Conservation (phyloP, 2,329 filamentous ascomycete genomes). For the Periconia sp. region DNA sequence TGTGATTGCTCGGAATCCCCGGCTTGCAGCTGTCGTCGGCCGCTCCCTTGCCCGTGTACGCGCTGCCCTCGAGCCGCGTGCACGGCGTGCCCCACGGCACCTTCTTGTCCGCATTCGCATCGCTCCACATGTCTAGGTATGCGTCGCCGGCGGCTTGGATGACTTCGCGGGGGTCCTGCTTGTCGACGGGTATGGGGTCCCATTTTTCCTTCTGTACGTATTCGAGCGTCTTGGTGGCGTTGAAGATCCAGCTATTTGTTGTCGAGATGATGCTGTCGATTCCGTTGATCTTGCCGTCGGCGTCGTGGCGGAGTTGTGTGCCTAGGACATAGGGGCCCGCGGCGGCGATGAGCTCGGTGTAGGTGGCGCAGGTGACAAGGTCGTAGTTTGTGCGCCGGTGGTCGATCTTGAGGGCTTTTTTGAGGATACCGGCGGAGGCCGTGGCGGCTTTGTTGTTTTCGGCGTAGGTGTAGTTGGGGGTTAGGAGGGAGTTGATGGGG, state of each 20-base stretch:
- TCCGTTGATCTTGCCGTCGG: slow-evolving; percentile 8
- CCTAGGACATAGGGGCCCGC: slow-evolving; percentile 22
- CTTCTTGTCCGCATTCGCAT: slow-evolving; percentile 16
- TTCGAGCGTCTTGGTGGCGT: slow-evolving; percentile 26
- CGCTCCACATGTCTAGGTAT: slow-evolving; percentile 29
- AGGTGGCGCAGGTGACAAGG: slow-evolving; percentile 25
- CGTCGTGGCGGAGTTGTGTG: slow-evolving; percentile 21
- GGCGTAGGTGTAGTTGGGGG: slow-evolving; percentile 18
- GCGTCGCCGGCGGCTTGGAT: slow-evolving; percentile 27
- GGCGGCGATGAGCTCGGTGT: slow-evolving; percentile 25
- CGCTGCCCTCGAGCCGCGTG: slow-evolving; percentile 22
- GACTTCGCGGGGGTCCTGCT: slow-evolving; percentile 14
- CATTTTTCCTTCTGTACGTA: slow-evolving; percentile 22
- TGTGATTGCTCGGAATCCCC: slow-evolving; percentile 23
- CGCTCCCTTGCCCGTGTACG: slow-evolving; percentile 25
- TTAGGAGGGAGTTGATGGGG: slow-evolving; percentile 11
- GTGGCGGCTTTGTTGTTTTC: slow-evolving; percentile 25
- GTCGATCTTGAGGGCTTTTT: slow-evolving; percentile 21
- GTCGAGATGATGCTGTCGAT: slow-evolving; percentile 24
- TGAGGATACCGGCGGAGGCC: slow-evolving; percentile 9
- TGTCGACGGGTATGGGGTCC: slow-evolving; percentile 14
- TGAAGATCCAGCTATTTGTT: slow-evolving; percentile 26
- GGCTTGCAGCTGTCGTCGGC: slow-evolving; percentile 25
- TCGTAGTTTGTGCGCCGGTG: slow-evolving; percentile 29
- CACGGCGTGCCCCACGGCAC: slow-evolving; percentile 32